phyloP scores from a whole-genome alignment of 2,329 filamentous ascomycete genomes.

The Cryoendolithus antarcticus region DNA sequence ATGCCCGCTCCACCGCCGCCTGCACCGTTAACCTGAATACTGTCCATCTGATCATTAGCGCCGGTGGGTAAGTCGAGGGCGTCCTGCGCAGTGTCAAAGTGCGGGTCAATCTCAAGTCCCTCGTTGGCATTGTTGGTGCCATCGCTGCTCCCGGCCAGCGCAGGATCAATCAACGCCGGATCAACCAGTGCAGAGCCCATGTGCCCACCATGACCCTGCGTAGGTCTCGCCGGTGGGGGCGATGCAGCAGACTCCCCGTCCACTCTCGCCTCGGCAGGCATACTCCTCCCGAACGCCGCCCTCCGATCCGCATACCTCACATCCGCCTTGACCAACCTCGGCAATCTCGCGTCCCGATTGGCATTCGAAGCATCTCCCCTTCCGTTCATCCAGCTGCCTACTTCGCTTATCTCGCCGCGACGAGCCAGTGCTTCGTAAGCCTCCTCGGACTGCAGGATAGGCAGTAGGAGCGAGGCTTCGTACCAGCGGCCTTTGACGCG shows the following conservation, averaged over 20 bases:
- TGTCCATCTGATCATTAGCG: too few species aligned
- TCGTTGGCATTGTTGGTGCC: too few species aligned
- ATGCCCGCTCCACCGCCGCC: conserved; percentile 11
- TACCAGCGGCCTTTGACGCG: conserved; percentile 51
- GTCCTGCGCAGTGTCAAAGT: conserved; percentile 19
- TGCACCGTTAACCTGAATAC: conserved; percentile 1
- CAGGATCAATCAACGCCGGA: conserved; percentile 1
- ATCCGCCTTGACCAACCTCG: conserved; percentile 17
- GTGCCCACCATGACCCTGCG: background rate
- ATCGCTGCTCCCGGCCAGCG: background rate
- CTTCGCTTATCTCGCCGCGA: conserved; percentile 23
- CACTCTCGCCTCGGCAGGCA: conserved; percentile 28
- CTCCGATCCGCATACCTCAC: conserved; percentile 21
- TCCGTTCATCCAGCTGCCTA: conserved; percentile 24
- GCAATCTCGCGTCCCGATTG: conserved; percentile 18
- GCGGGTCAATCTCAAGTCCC: conserved; percentile 17
- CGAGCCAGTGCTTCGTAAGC: conserved; percentile 7
- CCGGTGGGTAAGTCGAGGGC: too few species aligned
- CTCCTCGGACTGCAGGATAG: conserved; percentile 23
- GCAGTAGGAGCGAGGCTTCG: conserved; percentile 40
- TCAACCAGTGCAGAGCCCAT: conserved; percentile 1
- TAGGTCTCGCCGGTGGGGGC: background rate
- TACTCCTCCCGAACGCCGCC: conserved; percentile 30
- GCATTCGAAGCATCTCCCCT: conserved; percentile 23
- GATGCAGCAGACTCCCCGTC: background rate